These are phyloP conservation scores for Simmondsia chinensis DNA, from an alignment of 148 eudicot genomes.

Conservation along the genomic window DNA sequence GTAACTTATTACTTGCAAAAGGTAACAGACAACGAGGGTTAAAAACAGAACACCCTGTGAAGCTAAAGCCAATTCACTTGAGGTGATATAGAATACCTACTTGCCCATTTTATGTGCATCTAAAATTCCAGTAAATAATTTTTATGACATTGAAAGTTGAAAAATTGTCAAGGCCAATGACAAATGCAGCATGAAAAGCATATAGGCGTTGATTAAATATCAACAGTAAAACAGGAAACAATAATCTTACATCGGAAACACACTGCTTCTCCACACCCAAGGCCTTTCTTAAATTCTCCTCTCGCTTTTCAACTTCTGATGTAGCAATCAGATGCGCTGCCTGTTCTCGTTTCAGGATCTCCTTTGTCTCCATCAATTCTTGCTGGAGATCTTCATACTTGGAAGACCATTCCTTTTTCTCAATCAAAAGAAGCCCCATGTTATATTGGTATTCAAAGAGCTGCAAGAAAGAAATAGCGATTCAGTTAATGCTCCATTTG, in stretches of 20 bases:
- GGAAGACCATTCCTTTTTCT: slow-evolving; percentile 85
- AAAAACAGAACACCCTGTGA: too few species aligned
- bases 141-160: too few species aligned
- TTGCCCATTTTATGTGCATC: too few species aligned
- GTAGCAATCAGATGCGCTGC: slow-evolving; percentile 61
- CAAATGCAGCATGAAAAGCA: too few species aligned
- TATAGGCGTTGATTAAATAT: too few species aligned
- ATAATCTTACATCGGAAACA: slow-evolving; percentile 61
- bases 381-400: slow-evolving; percentile 66
- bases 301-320: slow-evolving; percentile 83
- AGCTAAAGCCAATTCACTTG: too few species aligned
- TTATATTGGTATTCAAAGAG: slow-evolving; percentile 93
- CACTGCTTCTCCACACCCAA: slow-evolving; percentile 94
- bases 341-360: slow-evolving; percentile 68
- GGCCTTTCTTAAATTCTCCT: slow-evolving; percentile 81
- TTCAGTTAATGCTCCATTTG: too few species aligned
- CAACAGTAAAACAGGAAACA: neutral
- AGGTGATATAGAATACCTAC: too few species aligned
- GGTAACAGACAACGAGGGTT: too few species aligned
- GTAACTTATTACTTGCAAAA: too few species aligned
- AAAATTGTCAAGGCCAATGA: too few species aligned
- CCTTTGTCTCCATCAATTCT: slow-evolving; percentile 45
- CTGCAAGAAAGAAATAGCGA: slow-evolving; percentile 28
- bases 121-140: too few species aligned
- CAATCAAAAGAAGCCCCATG: slow-evolving; percentile 94